Evolutionary conservation across 257 asterid species (phyloP).

Genomic region (Solanum medicagineum): DNA sequence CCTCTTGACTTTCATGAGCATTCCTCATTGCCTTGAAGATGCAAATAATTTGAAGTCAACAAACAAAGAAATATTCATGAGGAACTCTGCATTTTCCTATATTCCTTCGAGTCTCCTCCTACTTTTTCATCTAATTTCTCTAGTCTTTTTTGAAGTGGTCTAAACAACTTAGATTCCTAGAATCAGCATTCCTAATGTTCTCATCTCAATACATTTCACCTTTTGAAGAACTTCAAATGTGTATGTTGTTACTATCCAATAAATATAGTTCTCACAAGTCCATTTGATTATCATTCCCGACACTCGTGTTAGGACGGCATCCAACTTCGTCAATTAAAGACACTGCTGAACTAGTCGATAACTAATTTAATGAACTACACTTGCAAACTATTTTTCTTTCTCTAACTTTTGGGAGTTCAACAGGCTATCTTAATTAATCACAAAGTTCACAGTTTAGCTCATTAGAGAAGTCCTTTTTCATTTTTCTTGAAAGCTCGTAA

Average conservation of each 20-base stretch:
- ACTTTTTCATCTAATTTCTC: neutral
- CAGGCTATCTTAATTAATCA: neutral
- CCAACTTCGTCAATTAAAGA: neutral
- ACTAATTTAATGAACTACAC: neutral
- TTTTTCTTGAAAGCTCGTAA: neutral
- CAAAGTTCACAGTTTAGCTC: neutral
- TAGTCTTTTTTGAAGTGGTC: neutral
- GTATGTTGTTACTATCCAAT: neutral
- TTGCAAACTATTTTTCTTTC: neutral
- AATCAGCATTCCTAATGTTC: neutral
- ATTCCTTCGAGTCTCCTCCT: neutral
- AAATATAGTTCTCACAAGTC: neutral
- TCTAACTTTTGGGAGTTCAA: neutral
- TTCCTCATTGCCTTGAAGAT: neutral
- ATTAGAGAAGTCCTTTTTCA: neutral
- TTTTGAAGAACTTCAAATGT: neutral
- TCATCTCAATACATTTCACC: neutral
- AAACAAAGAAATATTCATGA: neutral
- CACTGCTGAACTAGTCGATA: neutral
- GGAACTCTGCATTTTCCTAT: neutral
- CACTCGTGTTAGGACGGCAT: neutral
- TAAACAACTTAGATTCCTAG: neutral
- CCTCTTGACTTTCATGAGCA: neutral
- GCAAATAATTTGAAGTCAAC: neutral
- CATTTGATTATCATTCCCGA: neutral